Conservation (phyloP, 345 rosid genomes). For the Salix dunnii region DNA sequence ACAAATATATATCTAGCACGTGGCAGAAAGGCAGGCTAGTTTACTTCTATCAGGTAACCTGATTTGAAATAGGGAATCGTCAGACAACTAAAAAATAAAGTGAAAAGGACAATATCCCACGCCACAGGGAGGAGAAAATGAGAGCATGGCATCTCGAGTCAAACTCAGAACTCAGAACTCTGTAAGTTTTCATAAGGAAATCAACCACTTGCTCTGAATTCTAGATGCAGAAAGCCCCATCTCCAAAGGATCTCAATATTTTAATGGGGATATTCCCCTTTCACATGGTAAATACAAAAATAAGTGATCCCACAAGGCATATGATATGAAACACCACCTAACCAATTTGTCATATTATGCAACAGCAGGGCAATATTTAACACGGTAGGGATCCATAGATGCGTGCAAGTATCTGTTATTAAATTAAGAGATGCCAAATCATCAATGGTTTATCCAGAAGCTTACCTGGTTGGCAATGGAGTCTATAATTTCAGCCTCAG, state of each 20-base stretch:
- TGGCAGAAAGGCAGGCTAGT: not conserved
- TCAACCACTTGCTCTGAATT: not conserved
- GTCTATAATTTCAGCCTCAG: conserved; percentile 62
- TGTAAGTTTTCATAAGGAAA: not conserved
- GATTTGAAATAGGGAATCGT: not conserved
- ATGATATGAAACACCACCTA: not conserved
- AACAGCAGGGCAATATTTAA: not conserved
- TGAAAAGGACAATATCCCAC: not conserved
- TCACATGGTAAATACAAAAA: not conserved
- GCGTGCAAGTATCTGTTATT: not conserved
- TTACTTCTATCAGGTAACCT: not conserved
- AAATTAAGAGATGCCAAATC: not conserved
- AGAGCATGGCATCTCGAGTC: not conserved
- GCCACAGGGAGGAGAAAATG: not conserved
- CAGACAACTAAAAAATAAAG: not conserved
- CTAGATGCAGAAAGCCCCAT: not conserved
- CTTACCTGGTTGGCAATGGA: conserved; percentile 70
- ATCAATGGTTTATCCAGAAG: not conserved
- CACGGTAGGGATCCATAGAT: not conserved
- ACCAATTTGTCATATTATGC: not conserved
- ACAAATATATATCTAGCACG: no score
- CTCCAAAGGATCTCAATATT: not conserved
- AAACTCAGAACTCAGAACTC: not conserved
- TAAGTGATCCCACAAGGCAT: not conserved
- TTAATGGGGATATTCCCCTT: not conserved